Evolutionary conservation across 805 yeast species (phyloP).

Genomic region (Yarrowia sp.): DNA sequence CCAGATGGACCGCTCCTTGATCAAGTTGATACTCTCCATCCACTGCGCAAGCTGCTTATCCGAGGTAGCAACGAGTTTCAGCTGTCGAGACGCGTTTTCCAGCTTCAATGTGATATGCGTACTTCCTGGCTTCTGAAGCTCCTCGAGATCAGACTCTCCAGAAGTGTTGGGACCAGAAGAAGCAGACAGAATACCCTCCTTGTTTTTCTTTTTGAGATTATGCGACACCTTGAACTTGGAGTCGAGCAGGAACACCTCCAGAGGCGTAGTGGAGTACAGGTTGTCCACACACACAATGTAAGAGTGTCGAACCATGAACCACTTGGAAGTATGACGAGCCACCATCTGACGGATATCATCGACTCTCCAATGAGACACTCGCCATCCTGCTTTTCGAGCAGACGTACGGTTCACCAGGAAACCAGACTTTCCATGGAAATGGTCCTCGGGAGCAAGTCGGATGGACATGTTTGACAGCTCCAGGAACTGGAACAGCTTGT

Average conservation of each 20-base stretch:
- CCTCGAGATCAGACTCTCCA: conserved; percentile 18
- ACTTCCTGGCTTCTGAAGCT: conserved; percentile 1
- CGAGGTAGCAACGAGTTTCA: conserved; percentile 55
- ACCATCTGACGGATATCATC: conserved; percentile 84
- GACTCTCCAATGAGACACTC: conserved; percentile 82
- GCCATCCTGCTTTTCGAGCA: conserved; percentile 91
- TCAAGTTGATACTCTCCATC: conserved; percentile 68
- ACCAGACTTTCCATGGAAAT: conserved; percentile 88
- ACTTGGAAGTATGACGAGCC: conserved; percentile 82
- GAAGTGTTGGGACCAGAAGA: background rate
- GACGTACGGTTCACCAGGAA: conserved; percentile 73
- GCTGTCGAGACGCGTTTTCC: conserved; percentile 45
- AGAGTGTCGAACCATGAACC: conserved; percentile 85
- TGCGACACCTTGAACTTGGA: conserved; percentile 54
- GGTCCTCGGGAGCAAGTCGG: conserved; percentile 74
- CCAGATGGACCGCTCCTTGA: conserved; percentile 73
- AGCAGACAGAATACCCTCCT: conserved; percentile 28
- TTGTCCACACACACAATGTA: conserved; percentile 84
- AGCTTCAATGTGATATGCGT: conserved; percentile 35
- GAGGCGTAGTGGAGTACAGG: conserved; percentile 78
- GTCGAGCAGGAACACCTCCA: conserved; percentile 92
- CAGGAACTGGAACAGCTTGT: conserved; percentile 77
- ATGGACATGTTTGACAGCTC: conserved; percentile 89
- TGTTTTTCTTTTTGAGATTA: conserved; percentile 28
- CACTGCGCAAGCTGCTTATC: conserved; percentile 83